A percentile compares a stretch with the other conserved stretches of the same genome.
These are phyloP conservation scores for Pleodorina starrii DNA, from an alignment of 139 green algal species.

Conservation along the genomic window DNA sequence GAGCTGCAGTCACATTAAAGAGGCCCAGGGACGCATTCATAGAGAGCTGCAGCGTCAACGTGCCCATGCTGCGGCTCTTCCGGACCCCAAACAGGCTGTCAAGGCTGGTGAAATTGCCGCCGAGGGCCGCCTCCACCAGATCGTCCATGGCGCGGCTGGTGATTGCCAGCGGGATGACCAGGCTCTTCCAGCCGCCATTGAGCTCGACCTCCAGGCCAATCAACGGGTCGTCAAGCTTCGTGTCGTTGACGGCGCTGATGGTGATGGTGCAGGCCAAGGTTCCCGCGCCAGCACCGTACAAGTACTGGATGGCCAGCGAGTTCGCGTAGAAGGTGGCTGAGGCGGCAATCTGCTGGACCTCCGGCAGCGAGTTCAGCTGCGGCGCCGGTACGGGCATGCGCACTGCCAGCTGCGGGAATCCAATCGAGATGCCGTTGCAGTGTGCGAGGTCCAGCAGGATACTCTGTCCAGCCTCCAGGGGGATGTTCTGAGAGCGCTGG, in stretches of 20 bases:
- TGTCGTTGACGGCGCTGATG: background rate
- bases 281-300: conserved; percentile 33
- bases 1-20: background rate
- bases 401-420: conserved; percentile 14
- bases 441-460: conserved; percentile 46
- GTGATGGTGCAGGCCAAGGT: background rate
- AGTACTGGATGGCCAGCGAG: conserved; percentile 22
- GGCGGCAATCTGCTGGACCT: background rate
- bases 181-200: background rate
- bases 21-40: background rate
- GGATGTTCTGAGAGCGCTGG: conserved; percentile 21
- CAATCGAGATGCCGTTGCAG: conserved; percentile 31
- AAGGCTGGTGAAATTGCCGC: background rate
- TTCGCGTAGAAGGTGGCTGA: background rate
- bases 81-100: conserved; percentile 12
- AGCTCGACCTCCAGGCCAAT: background rate
- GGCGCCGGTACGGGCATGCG: conserved; percentile 1
- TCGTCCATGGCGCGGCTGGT: background rate
- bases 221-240: background rate
- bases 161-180: background rate
- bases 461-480: conserved; percentile 38
- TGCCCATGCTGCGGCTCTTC: background rate
- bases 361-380: background rate
- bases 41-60: background rate
- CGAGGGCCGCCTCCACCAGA: background rate